Evolutionary conservation across 2,329 filamentous ascomycete genomes (phyloP), one percentile per base, ranked within the genome.

Genomic region (Xylariaceae sp.): DNA sequence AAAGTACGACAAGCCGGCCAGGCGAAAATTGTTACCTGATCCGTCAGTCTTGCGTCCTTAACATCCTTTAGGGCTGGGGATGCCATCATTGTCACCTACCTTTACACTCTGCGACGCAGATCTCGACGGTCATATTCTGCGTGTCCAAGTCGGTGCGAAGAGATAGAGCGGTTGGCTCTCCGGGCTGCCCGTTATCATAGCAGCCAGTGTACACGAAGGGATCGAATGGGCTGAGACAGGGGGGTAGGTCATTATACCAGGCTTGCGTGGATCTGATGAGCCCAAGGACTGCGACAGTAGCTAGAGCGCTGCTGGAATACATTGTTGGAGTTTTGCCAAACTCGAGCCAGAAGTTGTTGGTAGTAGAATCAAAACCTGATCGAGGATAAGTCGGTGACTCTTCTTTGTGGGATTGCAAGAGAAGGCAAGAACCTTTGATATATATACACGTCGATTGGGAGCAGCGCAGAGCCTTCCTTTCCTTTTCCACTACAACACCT

Each of bases 1-100:
- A 45, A 74, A 69, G 57, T 73, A 74, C 47, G 68, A 65, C 26
- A 76, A 65, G 41, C 73, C 73, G 48, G 73, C 70, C 47, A 75
- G 72, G 37, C 70, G 64, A 57, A 68, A 76, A 33, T 68, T 66
- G 48, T 75, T 72, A 42, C 68, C 66, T 68, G 28, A 15, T 9
- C 13, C 4, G 16, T n/a, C 36, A 3, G 32, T 46, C 4, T 45
- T 9, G 34, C 11, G 15, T 19, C 15, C 19, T 12, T n/a, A 19
- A 17, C 13, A 24, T 33, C 12, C 8, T 26, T 24, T 13, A 8
- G 9, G 7, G 34, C 9, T n/a, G n/a, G 15, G 12, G 12, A 19
- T n/a, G 19, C 7, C 17, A 12, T n/a, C 16, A 22, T 29, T 29
- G 26, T 29, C 15, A 42, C 48, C 61, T 24, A 66, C 69, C 71